Evolutionary conservation across 129 eudicot genomes (phyloP), one percentile per base, ranked within the genome.

Genomic region (Gnaphalium uliginosum): DNA sequence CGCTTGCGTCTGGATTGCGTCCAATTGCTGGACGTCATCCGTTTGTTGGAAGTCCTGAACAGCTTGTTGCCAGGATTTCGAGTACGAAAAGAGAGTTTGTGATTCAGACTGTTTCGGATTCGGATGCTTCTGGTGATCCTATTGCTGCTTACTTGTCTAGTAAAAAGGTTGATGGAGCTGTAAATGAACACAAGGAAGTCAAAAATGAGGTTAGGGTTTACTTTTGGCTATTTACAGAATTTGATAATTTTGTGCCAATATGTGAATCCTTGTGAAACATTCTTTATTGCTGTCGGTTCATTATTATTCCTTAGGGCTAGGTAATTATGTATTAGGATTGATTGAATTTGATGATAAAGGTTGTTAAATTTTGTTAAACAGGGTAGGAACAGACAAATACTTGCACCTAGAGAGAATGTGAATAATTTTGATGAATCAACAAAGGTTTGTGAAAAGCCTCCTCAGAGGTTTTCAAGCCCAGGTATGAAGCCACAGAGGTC

Each of bases 401-500:
- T 73, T 76, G 85, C 86, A 46, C 86, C 93, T 17, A 86, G 79
- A 75, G 95, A 89, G 69, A 87, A 85, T 65, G 64, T 53, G 26
- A 69, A 57, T 8, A 85, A 77, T 78, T 71, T 46, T 14, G 82
- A 73, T 9, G 80, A 84, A 71, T 74, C 58, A 26, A 25, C 63
- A 37, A 77, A 82, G 74, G 78, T 29, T 35, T 6, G 26, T 6
- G 86, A 80, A 27, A 81, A 82, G 81, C 68, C 82, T 23, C 72
- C 90, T 8, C 91, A 87, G 87, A 86, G 96, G 80, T 93, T 93
- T 78, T 84, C 90, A 14, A 89, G 96, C 2, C 98, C 98, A 0
- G 90, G 82, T n/a, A 72, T 85, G 63, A 67, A 57, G 66, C 86
- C 75, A 68, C 88, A 86, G 30, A 82, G 95, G 58, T 79, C 92